A percentile compares a stretch with the other conserved stretches of the same genome.
phyloP scores from a whole-genome alignment of 2,329 filamentous ascomycete species.

The Cadophora malorum region DNA sequence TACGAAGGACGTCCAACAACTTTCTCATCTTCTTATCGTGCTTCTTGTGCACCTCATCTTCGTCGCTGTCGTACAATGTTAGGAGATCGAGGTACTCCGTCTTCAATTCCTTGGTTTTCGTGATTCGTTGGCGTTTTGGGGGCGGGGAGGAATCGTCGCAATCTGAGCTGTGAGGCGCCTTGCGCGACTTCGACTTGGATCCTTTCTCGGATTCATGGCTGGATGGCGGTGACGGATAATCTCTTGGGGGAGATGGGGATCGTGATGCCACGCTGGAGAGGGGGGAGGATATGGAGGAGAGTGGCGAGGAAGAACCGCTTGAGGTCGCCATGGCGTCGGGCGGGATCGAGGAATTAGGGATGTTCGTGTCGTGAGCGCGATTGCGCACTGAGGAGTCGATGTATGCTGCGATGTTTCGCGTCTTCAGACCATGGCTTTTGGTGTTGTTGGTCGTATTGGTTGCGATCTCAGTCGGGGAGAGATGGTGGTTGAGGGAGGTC shows the following conservation, averaged over 20 bases:
- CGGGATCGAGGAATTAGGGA: not conserved
- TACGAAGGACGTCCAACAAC: slow-evolving; percentile 76
- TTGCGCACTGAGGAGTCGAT: slow-evolving; percentile 17
- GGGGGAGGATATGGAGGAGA: slow-evolving; percentile 47
- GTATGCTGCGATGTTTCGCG: slow-evolving; percentile 1
- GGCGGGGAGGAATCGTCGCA: slow-evolving; percentile 66
- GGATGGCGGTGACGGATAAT: slow-evolving; percentile 44
- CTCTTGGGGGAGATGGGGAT: slow-evolving; percentile 43
- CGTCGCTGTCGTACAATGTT: slow-evolving; percentile 52
- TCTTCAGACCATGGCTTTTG: slow-evolving; percentile 26
- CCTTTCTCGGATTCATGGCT: slow-evolving; percentile 40
- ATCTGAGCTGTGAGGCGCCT: slow-evolving; percentile 29
- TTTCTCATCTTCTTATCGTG: slow-evolving; percentile 70
- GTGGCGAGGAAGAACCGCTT: slow-evolving; percentile 37
- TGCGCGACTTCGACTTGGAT: slow-evolving; percentile 33
- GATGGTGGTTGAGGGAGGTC: slow-evolving; percentile 17
- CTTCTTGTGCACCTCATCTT: slow-evolving; percentile 55
- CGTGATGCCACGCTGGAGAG: slow-evolving; percentile 46
- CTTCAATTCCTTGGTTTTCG: slow-evolving; percentile 70
- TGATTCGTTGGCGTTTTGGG: slow-evolving; percentile 76
- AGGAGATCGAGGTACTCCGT: slow-evolving; percentile 83
- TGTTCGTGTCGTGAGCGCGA: slow-evolving; percentile 19
- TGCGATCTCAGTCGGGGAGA: slow-evolving; percentile 14
- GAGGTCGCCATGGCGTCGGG: slow-evolving; percentile 25
- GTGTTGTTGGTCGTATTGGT: slow-evolving; percentile 14